Evolutionary conservation across 768 basidiomycete species (phyloP).

Genomic region (Suillus cothurnatus): DNA sequence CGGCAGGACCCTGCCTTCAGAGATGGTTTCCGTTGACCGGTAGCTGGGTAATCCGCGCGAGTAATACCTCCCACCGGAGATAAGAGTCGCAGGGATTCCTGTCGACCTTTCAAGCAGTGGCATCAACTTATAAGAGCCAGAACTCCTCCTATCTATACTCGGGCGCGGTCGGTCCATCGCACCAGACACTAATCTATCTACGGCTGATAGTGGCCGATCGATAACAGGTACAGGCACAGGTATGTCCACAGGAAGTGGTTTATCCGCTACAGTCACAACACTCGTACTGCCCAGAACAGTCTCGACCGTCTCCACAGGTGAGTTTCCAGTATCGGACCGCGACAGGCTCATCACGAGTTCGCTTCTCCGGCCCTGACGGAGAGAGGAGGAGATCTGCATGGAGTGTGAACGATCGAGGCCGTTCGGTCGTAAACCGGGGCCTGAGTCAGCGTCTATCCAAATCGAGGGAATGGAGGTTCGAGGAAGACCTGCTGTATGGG

Average conservation of each 20-base stretch:
- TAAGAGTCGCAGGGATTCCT: conserved; percentile 5
- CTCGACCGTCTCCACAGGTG: background rate
- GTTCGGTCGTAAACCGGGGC: conserved; percentile 11
- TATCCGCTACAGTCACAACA: background rate
- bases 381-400: conserved; percentile 22
- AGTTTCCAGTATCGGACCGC: conserved; percentile 8
- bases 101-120: conserved; percentile 13
- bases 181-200: conserved; percentile 21
- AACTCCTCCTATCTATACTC: conserved; percentile 30
- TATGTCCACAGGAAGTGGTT: too few species aligned
- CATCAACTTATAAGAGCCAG: conserved; percentile 24
- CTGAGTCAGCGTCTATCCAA: conserved; percentile 49
- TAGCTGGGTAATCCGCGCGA: conserved; percentile 12
- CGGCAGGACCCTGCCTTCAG: conserved; percentile 5
- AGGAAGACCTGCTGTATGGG: conserved; percentile 22
- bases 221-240: background rate
- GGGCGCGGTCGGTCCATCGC: conserved; percentile 17
- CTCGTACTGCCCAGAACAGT: conserved; percentile 1
- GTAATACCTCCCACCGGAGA: conserved; percentile 13
- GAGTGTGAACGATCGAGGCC: conserved; percentile 25
- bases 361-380: conserved; percentile 20
- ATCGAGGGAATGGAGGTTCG: conserved; percentile 44
- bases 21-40: conserved; percentile 12
- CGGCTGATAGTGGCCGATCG: conserved; percentile 27
- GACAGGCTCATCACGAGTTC: conserved; percentile 32